These are phyloP conservation scores for Salicornia ramosissima DNA, from an alignment of 148 eudicot species.

Conservation along the genomic window DNA sequence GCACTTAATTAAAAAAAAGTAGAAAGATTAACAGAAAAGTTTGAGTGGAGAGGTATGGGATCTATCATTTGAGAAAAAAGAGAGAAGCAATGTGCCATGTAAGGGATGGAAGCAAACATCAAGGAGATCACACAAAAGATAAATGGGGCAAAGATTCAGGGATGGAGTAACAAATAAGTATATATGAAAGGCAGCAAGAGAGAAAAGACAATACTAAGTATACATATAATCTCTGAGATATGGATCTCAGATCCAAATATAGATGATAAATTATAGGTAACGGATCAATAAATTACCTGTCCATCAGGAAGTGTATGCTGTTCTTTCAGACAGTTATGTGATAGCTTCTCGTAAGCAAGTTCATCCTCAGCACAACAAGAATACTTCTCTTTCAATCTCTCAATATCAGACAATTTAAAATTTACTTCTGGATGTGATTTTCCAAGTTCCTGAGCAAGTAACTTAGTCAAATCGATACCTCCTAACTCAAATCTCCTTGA, in stretches of 20 bases:
- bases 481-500: conserved; percentile 81
- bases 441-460: conserved; percentile 59
- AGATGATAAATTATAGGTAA: not conserved
- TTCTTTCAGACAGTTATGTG: conserved; percentile 47
- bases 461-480: conserved; percentile 72
- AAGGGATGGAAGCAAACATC: too few species aligned
- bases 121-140: not conserved
- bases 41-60: too few species aligned
- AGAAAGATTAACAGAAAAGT: too few species aligned
- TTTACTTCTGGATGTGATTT: conserved; percentile 59
- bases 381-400: conserved; percentile 63
- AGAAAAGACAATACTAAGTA: not conserved
- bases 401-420: conserved; percentile 54
- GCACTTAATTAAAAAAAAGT: too few species aligned
- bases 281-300: conserved; percentile 41
- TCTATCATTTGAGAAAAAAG: too few species aligned
- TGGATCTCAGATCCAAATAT: not conserved
- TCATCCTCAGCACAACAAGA: conserved; percentile 83
- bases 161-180: not conserved
- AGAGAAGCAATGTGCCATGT: too few species aligned
- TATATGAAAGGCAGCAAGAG: not conserved
- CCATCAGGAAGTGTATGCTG: conserved; percentile 84
- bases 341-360: conserved; percentile 54
- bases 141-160: too few species aligned
- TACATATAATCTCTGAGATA: not conserved